Percentiles rank a stretch among this genome's conserved stretches.
These are phyloP conservation scores for Arabidopsis arenosa DNA, from an alignment of 345 rosid genomes.

Conservation along the genomic window DNA sequence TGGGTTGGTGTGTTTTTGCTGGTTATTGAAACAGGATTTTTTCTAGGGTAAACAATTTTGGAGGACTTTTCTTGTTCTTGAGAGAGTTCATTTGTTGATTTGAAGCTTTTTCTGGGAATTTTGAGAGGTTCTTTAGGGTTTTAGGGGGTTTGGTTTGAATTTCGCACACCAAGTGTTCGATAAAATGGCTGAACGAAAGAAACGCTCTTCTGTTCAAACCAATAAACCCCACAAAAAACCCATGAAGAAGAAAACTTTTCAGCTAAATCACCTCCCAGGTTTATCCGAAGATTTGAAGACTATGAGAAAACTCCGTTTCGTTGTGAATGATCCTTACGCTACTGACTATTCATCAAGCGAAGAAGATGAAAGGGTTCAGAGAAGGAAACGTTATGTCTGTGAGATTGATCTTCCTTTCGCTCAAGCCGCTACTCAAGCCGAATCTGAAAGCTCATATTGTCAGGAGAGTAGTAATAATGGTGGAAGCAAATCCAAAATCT, in stretches of 20 bases:
- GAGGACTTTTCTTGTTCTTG: slow-evolving; percentile 63
- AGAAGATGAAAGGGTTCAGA: slow-evolving; percentile 68
- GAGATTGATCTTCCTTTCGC: slow-evolving; percentile 61
- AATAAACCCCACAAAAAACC: slow-evolving; percentile 39
- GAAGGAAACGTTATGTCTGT: slow-evolving; percentile 57
- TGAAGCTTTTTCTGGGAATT: background rate
- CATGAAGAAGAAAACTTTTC: slow-evolving; percentile 32
- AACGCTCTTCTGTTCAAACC: slow-evolving; percentile 42
- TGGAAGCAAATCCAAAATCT: slow-evolving; percentile 41
- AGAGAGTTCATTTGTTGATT: slow-evolving; percentile 53
- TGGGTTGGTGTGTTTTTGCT: slow-evolving; percentile 28
- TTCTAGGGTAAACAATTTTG: slow-evolving; percentile 69
- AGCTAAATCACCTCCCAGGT: slow-evolving; percentile 43
- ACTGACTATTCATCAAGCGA: slow-evolving; percentile 87
- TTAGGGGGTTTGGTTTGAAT: slow-evolving; percentile 44
- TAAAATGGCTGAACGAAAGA: slow-evolving; percentile 53
- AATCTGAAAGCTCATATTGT: slow-evolving; percentile 57
- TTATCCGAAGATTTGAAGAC: slow-evolving; percentile 42
- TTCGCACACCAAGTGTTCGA: slow-evolving; percentile 37
- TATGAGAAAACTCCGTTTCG: slow-evolving; percentile 67
- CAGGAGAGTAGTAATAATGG: slow-evolving; percentile 63
- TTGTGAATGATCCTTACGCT: slow-evolving; percentile 83
- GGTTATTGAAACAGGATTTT: slow-evolving; percentile 64
- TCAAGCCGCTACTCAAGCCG: slow-evolving; percentile 37
- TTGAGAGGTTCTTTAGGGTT: slow-evolving; percentile 31